These are phyloP conservation scores for Nyctanthes arbortristis DNA, from an alignment of 257 asterid genomes.

Conservation along the genomic window DNA sequence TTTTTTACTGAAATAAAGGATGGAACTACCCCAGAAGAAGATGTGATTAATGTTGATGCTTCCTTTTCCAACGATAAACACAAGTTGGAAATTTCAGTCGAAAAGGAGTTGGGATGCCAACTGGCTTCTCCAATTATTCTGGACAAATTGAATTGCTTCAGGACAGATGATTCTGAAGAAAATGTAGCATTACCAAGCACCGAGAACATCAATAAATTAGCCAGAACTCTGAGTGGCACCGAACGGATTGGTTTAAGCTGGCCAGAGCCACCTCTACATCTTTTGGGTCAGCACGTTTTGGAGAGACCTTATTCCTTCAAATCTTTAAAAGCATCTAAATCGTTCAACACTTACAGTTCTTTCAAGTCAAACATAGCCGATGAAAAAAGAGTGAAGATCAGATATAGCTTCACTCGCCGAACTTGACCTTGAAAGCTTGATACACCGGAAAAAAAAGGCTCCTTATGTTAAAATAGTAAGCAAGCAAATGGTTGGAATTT, in stretches of 20 bases:
- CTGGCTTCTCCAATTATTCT: conserved; percentile 50
- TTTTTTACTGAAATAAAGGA: conserved; percentile 30
- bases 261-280: conserved; percentile 87
- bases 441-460: conserved; percentile 76
- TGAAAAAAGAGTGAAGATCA: conserved; percentile 36
- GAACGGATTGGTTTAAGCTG: conserved; percentile 88
- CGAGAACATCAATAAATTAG: conserved; percentile 41
- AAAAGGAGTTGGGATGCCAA: conserved; percentile 37
- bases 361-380: conserved; percentile 40
- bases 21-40: conserved; percentile 25
- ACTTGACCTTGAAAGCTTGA: conserved; percentile 64
- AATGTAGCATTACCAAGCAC: conserved; percentile 32
- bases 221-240: conserved; percentile 60
- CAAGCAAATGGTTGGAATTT: conserved; percentile 97
- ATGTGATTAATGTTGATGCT: conserved; percentile 26
- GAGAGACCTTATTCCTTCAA: conserved; percentile 58
- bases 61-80: conserved; percentile 21
- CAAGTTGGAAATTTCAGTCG: conserved; percentile 24
- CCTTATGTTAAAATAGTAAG: conserved; percentile 81
- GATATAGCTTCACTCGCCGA: conserved; percentile 55
- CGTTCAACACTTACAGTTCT: conserved; percentile 55
- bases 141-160: conserved; percentile 54
- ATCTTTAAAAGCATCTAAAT: conserved; percentile 54
- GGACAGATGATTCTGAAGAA: conserved; percentile 46
- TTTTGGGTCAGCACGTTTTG: conserved; percentile 54